Evolutionary conservation across 2,329 filamentous ascomycete species (phyloP).

Genomic region (Stachybotrys echinatus): DNA sequence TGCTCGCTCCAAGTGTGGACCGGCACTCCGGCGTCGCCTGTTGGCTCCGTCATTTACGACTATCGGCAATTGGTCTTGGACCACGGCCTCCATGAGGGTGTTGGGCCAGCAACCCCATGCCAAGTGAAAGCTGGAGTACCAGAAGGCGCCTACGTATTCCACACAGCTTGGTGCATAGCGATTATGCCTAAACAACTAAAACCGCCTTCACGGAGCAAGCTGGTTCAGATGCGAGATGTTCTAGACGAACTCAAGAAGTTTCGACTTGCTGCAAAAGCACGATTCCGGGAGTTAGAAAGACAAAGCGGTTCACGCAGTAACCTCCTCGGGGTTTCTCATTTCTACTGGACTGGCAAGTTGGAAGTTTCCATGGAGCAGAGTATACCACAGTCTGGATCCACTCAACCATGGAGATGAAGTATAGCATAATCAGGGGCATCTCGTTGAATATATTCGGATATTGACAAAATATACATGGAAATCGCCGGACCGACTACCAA

Average conservation of each 20-base stretch:
- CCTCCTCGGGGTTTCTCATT: constrained; percentile 18
- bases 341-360: constrained; percentile 31
- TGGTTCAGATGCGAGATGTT: constrained; percentile 38
- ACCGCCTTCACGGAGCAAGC: constrained; percentile 20
- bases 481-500: no score
- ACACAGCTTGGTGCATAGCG: constrained; percentile 47
- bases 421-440: neutral
- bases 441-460: no score
- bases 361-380: constrained; percentile 19
- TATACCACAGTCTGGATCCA: constrained; percentile 9
- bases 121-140: constrained; percentile 48
- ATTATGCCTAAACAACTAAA: constrained; percentile 27
- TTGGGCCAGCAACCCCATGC: constrained; percentile 41
- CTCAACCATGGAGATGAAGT: constrained; percentile 8
- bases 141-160: constrained; percentile 36
- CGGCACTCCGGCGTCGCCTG: constrained; percentile 27
- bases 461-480: no score
- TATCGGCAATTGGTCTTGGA: constrained; percentile 42
- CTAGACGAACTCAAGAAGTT: constrained; percentile 34
- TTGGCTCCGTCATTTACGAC: constrained; percentile 33
- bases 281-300: constrained; percentile 13
- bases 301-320: constrained; percentile 1
- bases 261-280: constrained; percentile 25
- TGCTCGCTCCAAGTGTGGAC: constrained; percentile 38
- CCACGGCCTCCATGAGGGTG: constrained; percentile 23